These are phyloP conservation scores for Mycena indigotica DNA, from an alignment of 768 basidiomycete species.

Conservation along the genomic window DNA sequence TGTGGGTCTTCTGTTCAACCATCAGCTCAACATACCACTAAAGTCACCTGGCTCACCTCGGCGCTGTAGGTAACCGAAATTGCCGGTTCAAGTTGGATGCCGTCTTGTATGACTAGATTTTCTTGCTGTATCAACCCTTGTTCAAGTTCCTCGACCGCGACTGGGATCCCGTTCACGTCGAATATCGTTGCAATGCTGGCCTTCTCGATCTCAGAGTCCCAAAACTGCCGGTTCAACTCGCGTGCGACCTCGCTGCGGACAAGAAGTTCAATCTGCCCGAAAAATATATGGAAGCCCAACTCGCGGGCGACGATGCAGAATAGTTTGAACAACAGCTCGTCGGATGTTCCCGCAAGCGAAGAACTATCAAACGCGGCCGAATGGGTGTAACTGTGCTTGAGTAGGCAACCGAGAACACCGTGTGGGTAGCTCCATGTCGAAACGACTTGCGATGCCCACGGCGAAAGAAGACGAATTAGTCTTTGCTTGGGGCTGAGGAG, in stretches of 20 bases:
- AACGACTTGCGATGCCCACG: neutral
- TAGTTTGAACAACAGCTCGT: neutral
- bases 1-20: neutral
- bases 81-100: neutral
- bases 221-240: neutral
- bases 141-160: neutral
- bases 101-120: neutral
- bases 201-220: neutral
- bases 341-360: neutral
- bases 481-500: constrained; percentile 8
- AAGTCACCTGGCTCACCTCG: neutral
- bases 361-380: neutral
- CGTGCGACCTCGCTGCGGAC: neutral
- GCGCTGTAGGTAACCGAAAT: neutral
- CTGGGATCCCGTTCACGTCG: neutral
- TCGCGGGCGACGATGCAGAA: neutral
- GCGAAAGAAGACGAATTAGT: neutral
- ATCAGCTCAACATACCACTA: neutral
- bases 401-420: neutral
- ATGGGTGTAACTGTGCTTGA: neutral
- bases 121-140: neutral
- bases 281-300: neutral
- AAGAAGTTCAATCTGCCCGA: neutral
- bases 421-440: neutral
- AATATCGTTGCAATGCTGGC: neutral